These are phyloP conservation scores for Geotrichum klebahnii DNA, from an alignment of 1,139 yeast species.

Conservation along the genomic window DNA sequence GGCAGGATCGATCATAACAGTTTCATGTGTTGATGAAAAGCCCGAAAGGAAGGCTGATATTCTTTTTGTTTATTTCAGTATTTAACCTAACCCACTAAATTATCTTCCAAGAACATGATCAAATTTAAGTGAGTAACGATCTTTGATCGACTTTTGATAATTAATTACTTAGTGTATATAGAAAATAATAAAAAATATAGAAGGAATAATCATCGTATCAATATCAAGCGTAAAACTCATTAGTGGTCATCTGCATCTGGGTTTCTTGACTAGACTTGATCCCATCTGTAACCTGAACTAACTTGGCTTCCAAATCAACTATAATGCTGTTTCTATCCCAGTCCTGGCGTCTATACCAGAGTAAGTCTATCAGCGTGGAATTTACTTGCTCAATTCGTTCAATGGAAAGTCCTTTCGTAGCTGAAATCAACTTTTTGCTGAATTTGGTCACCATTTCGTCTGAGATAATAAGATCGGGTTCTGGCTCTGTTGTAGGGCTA, in stretches of 20 bases:
- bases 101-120: too few species aligned
- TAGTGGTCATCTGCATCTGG: neutral
- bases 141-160: too few species aligned
- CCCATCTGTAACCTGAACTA: slow-evolving; percentile 22
- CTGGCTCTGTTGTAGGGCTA: slow-evolving; percentile 7
- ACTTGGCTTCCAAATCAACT: slow-evolving; percentile 24
- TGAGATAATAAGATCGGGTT: slow-evolving; percentile 33
- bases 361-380: slow-evolving; percentile 66
- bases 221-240: slow-evolving; percentile 1
- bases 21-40: too few species aligned
- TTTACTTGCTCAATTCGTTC: slow-evolving; percentile 72
- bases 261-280: slow-evolving; percentile 11
- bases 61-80: neutral
- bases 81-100: slow-evolving; percentile 3
- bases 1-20: too few species aligned
- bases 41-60: neutral
- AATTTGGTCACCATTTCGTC: slow-evolving; percentile 33
- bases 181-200: neutral
- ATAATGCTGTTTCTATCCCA: slow-evolving; percentile 58
- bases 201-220: too few species aligned
- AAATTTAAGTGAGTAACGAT: too few species aligned
- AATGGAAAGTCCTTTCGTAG: slow-evolving; percentile 52
- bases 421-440: slow-evolving; percentile 36
- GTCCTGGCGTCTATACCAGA: slow-evolving; percentile 63
- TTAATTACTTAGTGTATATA: neutral